Conservation (phyloP, 176 grass and related monocot species). For the Pontederia crassipes region DNA sequence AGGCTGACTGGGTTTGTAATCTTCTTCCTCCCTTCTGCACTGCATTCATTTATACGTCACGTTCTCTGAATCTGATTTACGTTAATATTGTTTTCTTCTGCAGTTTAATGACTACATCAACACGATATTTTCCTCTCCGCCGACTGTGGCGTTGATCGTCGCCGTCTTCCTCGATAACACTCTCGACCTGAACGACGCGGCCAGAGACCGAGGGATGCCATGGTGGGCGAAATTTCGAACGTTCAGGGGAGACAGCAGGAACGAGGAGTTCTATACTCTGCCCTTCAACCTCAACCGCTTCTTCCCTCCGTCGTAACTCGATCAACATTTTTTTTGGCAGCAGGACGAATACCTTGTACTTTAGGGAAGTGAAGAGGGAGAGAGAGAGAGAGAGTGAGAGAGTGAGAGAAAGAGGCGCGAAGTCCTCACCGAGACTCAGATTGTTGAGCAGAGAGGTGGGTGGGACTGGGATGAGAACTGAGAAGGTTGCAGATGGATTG, state of each 20-base stretch:
- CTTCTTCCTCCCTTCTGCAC: too few species aligned
- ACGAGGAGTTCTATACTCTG: slow-evolving; percentile 96
- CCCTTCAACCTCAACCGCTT: slow-evolving; percentile 97
- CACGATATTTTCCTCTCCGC: slow-evolving; percentile 93
- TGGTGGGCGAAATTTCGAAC: slow-evolving; percentile 80
- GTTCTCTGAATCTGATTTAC: background rate
- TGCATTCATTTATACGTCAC: background rate
- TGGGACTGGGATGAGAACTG: background rate
- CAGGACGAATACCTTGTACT: background rate
- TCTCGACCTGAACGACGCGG: slow-evolving; percentile 57
- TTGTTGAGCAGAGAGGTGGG: slow-evolving; percentile 24
- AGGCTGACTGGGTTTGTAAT: slow-evolving; percentile 75
- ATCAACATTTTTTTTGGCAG: background rate
- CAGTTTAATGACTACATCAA: slow-evolving; percentile 99
- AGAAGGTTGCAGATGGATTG: background rate
- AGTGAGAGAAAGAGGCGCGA: too few species aligned
- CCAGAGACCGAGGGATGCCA: slow-evolving; percentile 69
- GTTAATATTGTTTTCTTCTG: background rate
- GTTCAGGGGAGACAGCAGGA: slow-evolving; percentile 87
- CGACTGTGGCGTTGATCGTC: slow-evolving; percentile 73
- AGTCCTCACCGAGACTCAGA: slow-evolving; percentile 24
- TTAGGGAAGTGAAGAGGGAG: background rate
- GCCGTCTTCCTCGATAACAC: slow-evolving; percentile 94
- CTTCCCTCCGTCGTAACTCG: slow-evolving; percentile 64
- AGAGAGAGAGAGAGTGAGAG: background rate